Base-by-base conservation (phyloP, 805 yeast species). In the Candida chauliodis region DNA sequence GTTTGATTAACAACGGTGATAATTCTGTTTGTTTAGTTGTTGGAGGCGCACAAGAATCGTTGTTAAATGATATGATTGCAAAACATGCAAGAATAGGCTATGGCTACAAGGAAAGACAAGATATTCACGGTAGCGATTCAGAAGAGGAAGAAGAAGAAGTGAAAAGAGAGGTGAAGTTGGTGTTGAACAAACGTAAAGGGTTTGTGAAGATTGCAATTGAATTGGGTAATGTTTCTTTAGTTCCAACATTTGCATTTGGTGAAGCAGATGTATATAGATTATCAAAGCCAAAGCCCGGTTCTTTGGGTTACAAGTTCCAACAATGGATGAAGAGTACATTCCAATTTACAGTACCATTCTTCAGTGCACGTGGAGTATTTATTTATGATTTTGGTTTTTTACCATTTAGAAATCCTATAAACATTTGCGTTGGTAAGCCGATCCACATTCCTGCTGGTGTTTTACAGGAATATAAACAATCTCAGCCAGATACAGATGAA, bases 31-130 rank as follows among this genome's bases (percentile, higher is more conserved):
- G 91, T 45, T 81, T 93, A 41, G 98, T 93, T 1, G 81, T 93
- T 17, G 99, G 99, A 2, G 99, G 99, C 0, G 98, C 98, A 0
- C 84, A 88, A 43, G 99, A 93, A 53, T 79, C 95, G 1, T 66
- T 93, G 25, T 57, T 86, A 19, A 68, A 68, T 44, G 56, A 60
- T 33, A 61, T 64, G 46, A 70, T 68, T 10, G 60, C 65, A 1
- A 46, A 49, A 7, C 46, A 53, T 26, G 50, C 51, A n/a, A 53
- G 58, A 15, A 58, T 65, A 1, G 71, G 71, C 4, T 55, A 56
- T 25, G 70, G 69, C 2, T 64, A 60, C 44, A 46, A 49, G 14
- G 51, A 44, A 23, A 28, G 31, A 22, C 40, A 38, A 26, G 38
- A 38, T 16, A 24, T 31, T 8, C 45, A 32, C 17, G 30, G 39